Evolutionary conservation across 23 red algal genomes (phyloP).

Genomic region (Chondrus crispus): DNA sequence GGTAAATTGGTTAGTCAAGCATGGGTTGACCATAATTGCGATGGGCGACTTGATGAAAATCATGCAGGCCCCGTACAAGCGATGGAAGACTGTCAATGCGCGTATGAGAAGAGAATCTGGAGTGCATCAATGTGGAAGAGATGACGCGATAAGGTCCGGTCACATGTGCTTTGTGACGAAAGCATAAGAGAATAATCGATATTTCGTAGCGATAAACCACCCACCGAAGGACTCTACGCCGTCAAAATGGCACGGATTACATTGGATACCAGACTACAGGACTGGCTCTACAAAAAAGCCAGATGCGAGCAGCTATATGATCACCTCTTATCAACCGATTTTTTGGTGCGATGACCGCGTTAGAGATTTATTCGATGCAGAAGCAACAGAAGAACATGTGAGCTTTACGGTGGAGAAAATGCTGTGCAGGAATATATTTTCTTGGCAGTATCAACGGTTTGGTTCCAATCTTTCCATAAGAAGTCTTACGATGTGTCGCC

Average conservation of each 20-base stretch:
- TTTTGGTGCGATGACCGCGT: not conserved
- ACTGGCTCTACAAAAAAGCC: not conserved
- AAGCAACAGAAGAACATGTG: not conserved
- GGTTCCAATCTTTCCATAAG: slow-evolving; percentile 3
- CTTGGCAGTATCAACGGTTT: not conserved
- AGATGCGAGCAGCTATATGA: not conserved
- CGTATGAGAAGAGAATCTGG: not conserved
- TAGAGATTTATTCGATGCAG: not conserved
- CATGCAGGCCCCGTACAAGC: not conserved
- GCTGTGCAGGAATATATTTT: not conserved
- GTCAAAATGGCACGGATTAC: not conserved
- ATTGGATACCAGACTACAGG: not conserved
- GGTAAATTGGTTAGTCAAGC: not conserved
- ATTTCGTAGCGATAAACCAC: not conserved
- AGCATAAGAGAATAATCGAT: not conserved
- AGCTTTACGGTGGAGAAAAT: not conserved
- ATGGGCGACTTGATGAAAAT: not conserved
- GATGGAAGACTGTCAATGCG: not conserved
- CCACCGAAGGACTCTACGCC: not conserved
- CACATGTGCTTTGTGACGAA: not conserved
- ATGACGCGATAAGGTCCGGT: not conserved
- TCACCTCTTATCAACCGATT: not conserved
- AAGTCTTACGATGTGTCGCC: not conserved
- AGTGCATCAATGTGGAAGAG: not conserved
- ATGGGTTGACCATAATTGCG: not conserved